These are phyloP conservation scores for Aphanomyces invadans DNA, from an alignment of 352 stramenopile species.

Conservation along the genomic window DNA sequence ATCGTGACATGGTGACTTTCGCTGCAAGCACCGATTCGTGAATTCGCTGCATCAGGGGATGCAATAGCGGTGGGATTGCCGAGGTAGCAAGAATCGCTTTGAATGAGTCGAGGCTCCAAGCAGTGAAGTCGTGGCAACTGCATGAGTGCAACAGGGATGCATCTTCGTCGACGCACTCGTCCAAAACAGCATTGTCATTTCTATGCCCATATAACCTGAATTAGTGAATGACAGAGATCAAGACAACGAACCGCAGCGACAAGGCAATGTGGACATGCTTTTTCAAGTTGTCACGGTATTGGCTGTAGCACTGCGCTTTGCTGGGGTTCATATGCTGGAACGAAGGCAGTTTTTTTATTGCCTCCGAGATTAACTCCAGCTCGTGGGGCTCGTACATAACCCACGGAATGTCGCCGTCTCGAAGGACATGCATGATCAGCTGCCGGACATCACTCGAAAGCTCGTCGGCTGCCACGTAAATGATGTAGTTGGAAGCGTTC, in stretches of 20 bases:
- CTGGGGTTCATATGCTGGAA: conserved; percentile 15
- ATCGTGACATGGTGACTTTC: neutral
- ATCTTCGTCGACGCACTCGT: neutral
- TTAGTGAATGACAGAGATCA: neutral
- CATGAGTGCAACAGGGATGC: neutral
- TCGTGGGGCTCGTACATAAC: conserved; percentile 45
- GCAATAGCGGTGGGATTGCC: neutral
- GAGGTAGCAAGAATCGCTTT: neutral
- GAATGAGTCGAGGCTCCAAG: neutral
- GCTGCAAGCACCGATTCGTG: neutral
- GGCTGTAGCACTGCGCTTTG: conserved; percentile 26
- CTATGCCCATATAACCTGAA: neutral
- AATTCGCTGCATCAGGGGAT: neutral
- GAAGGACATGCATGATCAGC: conserved; percentile 37
- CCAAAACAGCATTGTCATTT: neutral
- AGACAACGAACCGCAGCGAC: conserved; percentile 46
- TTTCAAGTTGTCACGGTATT: conserved; percentile 49
- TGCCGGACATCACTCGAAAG: conserved; percentile 32
- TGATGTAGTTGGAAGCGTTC: conserved; percentile 39
- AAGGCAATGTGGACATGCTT: conserved; percentile 47
- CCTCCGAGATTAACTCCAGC: conserved; percentile 7
- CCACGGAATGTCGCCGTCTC: conserved; percentile 36
- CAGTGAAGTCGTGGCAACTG: conserved; percentile 3
- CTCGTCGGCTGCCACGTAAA: conserved; percentile 54
- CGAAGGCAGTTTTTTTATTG: conserved; percentile 12